Evolutionary conservation across 805 yeast species (phyloP), one percentile per base, ranked within the genome.

Genomic region (Ogataea glucozyma): DNA sequence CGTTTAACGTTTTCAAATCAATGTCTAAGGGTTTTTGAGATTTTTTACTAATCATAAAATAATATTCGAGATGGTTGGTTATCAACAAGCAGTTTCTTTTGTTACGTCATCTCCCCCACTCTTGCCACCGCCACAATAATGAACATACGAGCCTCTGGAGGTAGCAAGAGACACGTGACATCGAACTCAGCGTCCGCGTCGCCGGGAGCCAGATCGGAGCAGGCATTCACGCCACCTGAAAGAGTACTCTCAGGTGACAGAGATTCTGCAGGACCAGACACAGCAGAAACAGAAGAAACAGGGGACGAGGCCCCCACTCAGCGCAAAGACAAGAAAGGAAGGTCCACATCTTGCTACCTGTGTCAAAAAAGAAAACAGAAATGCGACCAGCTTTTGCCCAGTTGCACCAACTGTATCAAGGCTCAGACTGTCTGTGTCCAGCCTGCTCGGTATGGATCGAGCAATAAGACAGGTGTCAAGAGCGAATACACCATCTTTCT

Each of bases 331-430:
- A 78, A 75, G 54, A 76, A 72, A 48, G 78, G 80, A 5, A 69
- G 83, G 40, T 76, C 81, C 9, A 73, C 81, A 5, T 74, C 82
- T 2, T 79, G 84, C 52, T 60, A 71, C 29, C 54, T 78, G 17
- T 79, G 84, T 45, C 80, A 78, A 50, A 73, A 75, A 57, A 61
- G 83, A 38, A 78, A 78, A 52, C 83, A 79, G 53, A 76, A 78
- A 54, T 81, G 88, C 63, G 86, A 82, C 51, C 85, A 80, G 43
- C 67, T 82, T 36, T 60, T 74, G 10, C 87, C 87, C 6, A 69
- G 78, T 37, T 81, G 88, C 53, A 77, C 85, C 4, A 79, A 81
- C 31, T 82, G 88, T 62, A 63, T 81, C 41, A 79, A 79, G 53
- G 82, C 86, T 1, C 80, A 78, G 23, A 79, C 73, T 6, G 65